Evolutionary conservation across 1,284 basidiomycete species (phyloP), one percentile per base, ranked within the genome.

Genomic region (Coriolopsis trogii): DNA sequence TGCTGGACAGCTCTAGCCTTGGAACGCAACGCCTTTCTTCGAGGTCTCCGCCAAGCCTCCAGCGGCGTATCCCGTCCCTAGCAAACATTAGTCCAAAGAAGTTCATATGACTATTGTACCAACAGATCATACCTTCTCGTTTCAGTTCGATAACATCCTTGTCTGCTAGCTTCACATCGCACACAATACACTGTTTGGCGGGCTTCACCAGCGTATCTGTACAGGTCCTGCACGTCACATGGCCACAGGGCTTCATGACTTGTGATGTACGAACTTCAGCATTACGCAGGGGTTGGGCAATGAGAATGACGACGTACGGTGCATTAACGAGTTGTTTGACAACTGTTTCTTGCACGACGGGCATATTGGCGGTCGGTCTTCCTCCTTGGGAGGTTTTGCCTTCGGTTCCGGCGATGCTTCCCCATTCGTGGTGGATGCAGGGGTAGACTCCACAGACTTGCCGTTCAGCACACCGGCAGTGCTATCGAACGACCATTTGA

Each of bases 21-120:
- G 90, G 71, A 92, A 92, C 1, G 89, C 84, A 20, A 89, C 71
- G 1, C 89, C 89, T 26, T 74, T 72, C 67, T 81, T 91, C 26
- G 79, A 82, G 0, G 88, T 87, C 69, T 93, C 91, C n/a, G 93
- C 90, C 55, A 93, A 69, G n/a, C 93, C 93, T 18, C 93, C 93
- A 29, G 90, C 90, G 7, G 93, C 92, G 63, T 89, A 95, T 0
- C 93, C 93, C 5, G 93, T 95, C 18, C 91, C 90, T 92, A 30
- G 26, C 29, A 34, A 42, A 13, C 25, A 39, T 29, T 1, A 26
- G 13, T n/a, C 12, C 26, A 6, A 7, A 34, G 24, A 43, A 18
- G 3, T 5, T 20, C 18, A 34, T 31, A 31, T 40, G n/a, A 34
- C n/a, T 7, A 18, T 18, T n/a, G 7, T 16, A 38, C 25, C 20